A percentile compares a stretch with the other conserved stretches of the same genome.
Conservation (phyloP, 345 rosid genomes). For the Trapa incisa region DNA sequence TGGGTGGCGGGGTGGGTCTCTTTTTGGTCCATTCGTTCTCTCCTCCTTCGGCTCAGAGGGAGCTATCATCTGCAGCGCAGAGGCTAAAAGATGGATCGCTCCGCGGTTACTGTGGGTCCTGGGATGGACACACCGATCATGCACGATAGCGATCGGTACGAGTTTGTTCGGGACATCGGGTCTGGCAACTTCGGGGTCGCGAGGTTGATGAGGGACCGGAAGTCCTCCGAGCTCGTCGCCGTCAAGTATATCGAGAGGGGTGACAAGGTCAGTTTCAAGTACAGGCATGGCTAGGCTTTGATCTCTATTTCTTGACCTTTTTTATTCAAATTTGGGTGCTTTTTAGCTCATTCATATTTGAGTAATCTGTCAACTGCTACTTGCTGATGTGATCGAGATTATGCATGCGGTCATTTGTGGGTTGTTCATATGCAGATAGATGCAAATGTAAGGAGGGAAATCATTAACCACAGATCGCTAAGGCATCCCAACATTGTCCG, state of each 20-base stretch:
- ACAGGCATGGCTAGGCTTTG: too few species aligned
- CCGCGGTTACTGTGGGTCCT: slow-evolving; percentile 35
- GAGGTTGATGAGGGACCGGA: slow-evolving; percentile 73
- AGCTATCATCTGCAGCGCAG: neutral
- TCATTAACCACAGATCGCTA: slow-evolving; percentile 80
- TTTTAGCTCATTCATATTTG: neutral
- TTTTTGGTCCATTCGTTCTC: neutral
- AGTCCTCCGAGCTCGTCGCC: slow-evolving; percentile 77
- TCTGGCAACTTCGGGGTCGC: slow-evolving; percentile 44
- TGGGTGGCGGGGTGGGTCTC: neutral
- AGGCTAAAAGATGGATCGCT: slow-evolving; percentile 36
- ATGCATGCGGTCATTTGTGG: too few species aligned
- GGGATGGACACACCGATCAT: slow-evolving; percentile 87
- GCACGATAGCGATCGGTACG: slow-evolving; percentile 93
- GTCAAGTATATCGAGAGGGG: slow-evolving; percentile 97
- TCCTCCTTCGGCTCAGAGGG: neutral
- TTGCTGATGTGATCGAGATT: too few species aligned
- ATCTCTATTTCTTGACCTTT: too few species aligned
- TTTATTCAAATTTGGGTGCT: too few species aligned
- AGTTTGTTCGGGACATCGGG: slow-evolving; percentile 77
- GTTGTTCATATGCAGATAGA: slow-evolving; percentile 50
- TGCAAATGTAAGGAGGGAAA: slow-evolving; percentile 83
- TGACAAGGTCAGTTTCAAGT: slow-evolving; percentile 33
- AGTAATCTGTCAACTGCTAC: neutral
- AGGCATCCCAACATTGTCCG: slow-evolving; percentile 96